Evolutionary conservation across 441 rosid species (phyloP).

Genomic region (Pelargonium cotyledonis): DNA sequence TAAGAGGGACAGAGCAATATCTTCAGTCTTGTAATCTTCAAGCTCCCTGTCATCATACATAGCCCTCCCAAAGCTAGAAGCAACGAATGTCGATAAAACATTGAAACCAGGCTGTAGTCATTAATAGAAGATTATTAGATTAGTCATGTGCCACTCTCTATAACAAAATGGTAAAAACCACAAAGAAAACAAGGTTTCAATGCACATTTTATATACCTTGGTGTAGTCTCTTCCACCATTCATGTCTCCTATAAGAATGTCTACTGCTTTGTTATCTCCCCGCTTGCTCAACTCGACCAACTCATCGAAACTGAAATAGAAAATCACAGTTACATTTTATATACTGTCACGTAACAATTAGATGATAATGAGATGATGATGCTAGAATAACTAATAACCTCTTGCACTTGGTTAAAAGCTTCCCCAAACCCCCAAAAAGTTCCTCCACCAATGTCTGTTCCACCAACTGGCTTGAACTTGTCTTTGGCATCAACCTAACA

Average conservation of each 20-base stretch:
- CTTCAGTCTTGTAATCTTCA: conserved; percentile 87
- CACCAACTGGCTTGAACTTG: conserved; percentile 90
- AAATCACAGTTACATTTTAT: not conserved
- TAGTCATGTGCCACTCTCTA: too few relatives aligned
- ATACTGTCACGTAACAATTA: not conserved
- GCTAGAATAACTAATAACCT: too few relatives aligned
- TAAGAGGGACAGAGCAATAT: conserved; percentile 90
- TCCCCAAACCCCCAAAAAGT: conserved; percentile 98
- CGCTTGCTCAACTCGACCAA: conserved; percentile 91
- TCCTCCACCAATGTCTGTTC: conserved; percentile 99
- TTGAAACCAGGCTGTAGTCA: conserved; percentile 35
- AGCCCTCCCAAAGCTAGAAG: conserved; percentile 95
- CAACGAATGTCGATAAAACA: conserved; percentile 91
- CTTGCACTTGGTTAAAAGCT: conserved; percentile 89
- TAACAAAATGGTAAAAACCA: conserved; percentile 9
- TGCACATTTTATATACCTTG: conserved; percentile 46
- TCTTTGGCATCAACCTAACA: conserved; percentile 93
- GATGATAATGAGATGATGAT: conserved; percentile 13
- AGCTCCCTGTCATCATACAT: conserved; percentile 88
- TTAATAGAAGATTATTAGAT: too few relatives aligned
- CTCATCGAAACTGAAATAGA: conserved; percentile 75
- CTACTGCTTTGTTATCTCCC: conserved; percentile 90
- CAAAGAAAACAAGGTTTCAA: not conserved
- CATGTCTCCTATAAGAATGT: conserved; percentile 99
- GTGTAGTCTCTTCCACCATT: conserved; percentile 95